A percentile compares a stretch with the other conserved stretches of the same genome.
Evolutionary conservation across 768 basidiomycete species (phyloP).

Genomic region (Chalciporus piperatus): DNA sequence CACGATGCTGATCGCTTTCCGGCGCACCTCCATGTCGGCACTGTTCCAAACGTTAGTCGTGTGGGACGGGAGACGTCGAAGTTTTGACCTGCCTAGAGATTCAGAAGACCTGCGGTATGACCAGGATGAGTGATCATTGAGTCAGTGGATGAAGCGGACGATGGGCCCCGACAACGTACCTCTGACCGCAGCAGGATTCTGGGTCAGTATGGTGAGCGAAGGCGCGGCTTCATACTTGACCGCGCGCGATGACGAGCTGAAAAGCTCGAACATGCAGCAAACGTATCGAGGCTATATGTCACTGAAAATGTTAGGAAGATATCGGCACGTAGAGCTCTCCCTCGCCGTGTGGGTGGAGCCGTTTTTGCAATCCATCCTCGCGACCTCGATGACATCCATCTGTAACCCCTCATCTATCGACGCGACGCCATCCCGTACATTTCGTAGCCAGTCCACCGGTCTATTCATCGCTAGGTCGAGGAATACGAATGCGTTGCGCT

Average conservation of each 20-base stretch:
- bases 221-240: conserved; percentile 98
- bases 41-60: conserved; percentile 34
- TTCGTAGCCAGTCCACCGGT: conserved; percentile 88
- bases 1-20: conserved; percentile 87
- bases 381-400: conserved; percentile 93
- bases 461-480: conserved; percentile 84
- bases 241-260: conserved; percentile 85
- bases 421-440: conserved; percentile 79
- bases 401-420: conserved; percentile 89
- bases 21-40: conserved; percentile 93
- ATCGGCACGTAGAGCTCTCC: conserved; percentile 4
- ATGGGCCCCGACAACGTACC: conserved; percentile 89
- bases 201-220: conserved; percentile 89
- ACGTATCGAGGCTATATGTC: conserved; percentile 80
- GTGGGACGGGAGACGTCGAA: neutral
- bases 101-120: conserved; percentile 87
- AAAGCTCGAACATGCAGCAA: conserved; percentile 89
- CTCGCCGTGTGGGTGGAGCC: conserved; percentile 82
- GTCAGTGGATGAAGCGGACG: conserved; percentile 87
- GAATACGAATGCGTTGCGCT: conserved; percentile 96
- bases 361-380: conserved; percentile 81
- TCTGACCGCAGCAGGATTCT: conserved; percentile 95
- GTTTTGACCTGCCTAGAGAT: conserved; percentile 53
- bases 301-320: conserved; percentile 4
- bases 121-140: conserved; percentile 88